These are phyloP conservation scores for Simmondsia chinensis DNA, from an alignment of 148 eudicot species.

Conservation along the genomic window DNA sequence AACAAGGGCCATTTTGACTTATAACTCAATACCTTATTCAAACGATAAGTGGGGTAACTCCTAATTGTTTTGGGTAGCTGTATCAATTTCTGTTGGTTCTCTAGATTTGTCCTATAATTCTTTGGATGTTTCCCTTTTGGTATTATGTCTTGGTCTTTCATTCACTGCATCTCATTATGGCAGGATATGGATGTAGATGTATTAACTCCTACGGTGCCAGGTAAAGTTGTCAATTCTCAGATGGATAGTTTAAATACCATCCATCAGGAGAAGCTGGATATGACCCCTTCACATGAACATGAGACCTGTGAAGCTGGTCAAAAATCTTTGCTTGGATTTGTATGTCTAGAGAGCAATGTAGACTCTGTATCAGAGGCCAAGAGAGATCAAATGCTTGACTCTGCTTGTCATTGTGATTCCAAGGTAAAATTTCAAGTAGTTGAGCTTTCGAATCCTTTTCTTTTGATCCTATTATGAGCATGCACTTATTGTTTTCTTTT, in stretches of 20 bases:
- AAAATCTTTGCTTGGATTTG: constrained; percentile 15
- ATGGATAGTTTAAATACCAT: constrained; percentile 3
- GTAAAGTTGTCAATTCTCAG: constrained; percentile 10
- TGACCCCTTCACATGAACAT: constrained; percentile 4
- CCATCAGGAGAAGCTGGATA: constrained; percentile 13
- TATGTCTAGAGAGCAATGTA: constrained; percentile 3
- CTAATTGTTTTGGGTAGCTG: too few species aligned
- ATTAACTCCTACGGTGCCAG: constrained; percentile 16
- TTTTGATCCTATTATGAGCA: not conserved
- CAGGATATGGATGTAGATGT: constrained; percentile 26
- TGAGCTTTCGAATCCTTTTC: too few species aligned
- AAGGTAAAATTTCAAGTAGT: constrained; percentile 34
- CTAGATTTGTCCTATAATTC: too few species aligned
- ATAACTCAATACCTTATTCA: too few species aligned
- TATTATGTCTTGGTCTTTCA: too few species aligned
- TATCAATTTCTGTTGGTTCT: too few species aligned
- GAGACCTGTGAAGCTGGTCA: constrained; percentile 16
- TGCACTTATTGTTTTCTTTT: not conserved
- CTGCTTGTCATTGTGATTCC: constrained; percentile 7
- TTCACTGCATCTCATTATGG: too few species aligned
- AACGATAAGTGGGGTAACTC: too few species aligned
- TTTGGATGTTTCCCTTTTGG: too few species aligned
- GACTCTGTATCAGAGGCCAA: constrained; percentile 3
- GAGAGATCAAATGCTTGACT: constrained; percentile 5
- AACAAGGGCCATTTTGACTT: too few species aligned